These are phyloP conservation scores for Candida nemodendra DNA, from an alignment of 805 yeast genomes.

Conservation along the genomic window DNA sequence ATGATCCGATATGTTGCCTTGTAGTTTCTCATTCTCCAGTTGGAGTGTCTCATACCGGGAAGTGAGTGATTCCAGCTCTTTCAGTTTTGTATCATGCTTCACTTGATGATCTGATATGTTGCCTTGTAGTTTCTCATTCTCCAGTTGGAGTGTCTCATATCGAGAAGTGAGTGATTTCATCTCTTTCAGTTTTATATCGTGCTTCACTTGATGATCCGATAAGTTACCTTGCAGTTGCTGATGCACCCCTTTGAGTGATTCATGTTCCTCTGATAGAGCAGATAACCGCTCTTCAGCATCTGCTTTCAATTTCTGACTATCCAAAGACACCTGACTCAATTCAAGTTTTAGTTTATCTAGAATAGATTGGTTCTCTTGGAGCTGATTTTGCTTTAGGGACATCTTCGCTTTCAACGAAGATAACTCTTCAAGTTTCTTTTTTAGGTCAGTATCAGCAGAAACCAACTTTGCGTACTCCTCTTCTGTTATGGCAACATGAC, in stretches of 20 bases:
- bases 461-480: slow-evolving; percentile 14
- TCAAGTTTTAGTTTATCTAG: not conserved
- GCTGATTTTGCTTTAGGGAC: not conserved
- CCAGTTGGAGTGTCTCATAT: no score
- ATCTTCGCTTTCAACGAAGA: slow-evolving; percentile 21
- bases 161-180: no score
- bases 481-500: slow-evolving; percentile 3
- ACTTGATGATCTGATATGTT: not conserved
- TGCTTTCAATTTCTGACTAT: no score
- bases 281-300: not conserved
- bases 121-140: not conserved
- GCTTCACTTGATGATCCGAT: not conserved
- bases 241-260: not conserved
- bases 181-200: no score
- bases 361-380: not conserved
- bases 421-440: not conserved
- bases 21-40: not conserved
- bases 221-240: not conserved
- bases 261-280: not conserved
- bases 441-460: slow-evolving; percentile 1
- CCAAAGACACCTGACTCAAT: no score
- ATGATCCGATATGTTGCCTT: not conserved
- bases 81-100: not conserved
- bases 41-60: no score
- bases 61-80: not conserved